A percentile compares a stretch with the other conserved stretches of the same genome.
phyloP scores from a whole-genome alignment of 192 early-diverging fungal genomes.

The Paraglomus brasilianum region DNA sequence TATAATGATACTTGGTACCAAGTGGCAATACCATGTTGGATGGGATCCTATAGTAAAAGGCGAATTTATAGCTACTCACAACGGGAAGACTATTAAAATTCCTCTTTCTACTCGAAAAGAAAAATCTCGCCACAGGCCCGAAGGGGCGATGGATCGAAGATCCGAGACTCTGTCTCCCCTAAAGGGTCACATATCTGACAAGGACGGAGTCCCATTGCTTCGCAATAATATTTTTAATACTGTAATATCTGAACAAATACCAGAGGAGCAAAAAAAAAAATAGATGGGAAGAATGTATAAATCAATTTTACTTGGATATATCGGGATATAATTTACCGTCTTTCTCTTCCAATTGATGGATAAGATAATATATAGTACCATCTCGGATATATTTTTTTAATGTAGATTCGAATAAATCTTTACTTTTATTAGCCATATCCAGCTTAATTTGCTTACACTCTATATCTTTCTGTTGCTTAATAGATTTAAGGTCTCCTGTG shows the following conservation, averaged over 20 bases:
- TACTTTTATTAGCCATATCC: constrained; percentile 2
- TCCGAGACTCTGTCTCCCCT: too few relatives aligned
- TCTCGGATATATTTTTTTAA: constrained; percentile 16
- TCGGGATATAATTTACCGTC: constrained; percentile 12
- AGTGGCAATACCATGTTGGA: too few relatives aligned
- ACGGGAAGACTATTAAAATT: background rate
- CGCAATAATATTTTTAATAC: too few relatives aligned
- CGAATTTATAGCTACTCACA: background rate
- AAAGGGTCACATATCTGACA: too few relatives aligned
- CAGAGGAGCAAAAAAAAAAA: too few relatives aligned
- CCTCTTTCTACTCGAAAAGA: constrained; percentile 1
- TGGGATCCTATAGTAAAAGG: constrained; percentile 8
- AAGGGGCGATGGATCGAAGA: too few relatives aligned
- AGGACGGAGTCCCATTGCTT: too few relatives aligned
- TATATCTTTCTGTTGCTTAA: constrained; percentile 17
- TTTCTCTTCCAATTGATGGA: background rate
- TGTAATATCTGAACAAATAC: too few relatives aligned
- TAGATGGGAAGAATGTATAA: constrained; percentile 10
- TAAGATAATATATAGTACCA: constrained; percentile 16
- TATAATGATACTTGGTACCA: too few relatives aligned
- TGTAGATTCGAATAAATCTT: constrained; percentile 5
- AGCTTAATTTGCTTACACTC: background rate
- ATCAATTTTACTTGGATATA: constrained; percentile 11
- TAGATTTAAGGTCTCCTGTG: constrained; percentile 9
- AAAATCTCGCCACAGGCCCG: too few relatives aligned